phyloP scores from a whole-genome alignment of 2,329 filamentous ascomycete species.

The Neocucurbitaria cava region DNA sequence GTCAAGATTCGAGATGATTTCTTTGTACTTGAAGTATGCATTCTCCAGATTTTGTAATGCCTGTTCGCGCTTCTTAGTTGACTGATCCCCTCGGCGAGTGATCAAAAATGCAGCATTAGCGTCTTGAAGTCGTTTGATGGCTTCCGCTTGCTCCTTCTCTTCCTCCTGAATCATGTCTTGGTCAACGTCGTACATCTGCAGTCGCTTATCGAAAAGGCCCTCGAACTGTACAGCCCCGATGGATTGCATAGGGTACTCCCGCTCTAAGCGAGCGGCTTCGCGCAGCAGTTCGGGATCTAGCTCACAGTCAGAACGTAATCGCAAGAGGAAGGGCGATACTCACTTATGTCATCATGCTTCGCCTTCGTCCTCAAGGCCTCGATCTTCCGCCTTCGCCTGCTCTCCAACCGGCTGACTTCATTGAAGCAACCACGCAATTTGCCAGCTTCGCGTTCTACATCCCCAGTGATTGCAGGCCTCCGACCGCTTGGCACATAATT shows the following conservation, averaged over 20 bases:
- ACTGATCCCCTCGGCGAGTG: slow-evolving; percentile 72
- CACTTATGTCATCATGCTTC: slow-evolving; percentile 84
- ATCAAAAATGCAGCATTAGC: slow-evolving; percentile 80
- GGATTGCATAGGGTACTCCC: slow-evolving; percentile 81
- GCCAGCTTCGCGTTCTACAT: slow-evolving; percentile 79
- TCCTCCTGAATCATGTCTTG: slow-evolving; percentile 75
- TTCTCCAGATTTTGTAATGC: slow-evolving; percentile 88
- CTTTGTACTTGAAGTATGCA: slow-evolving; percentile 95
- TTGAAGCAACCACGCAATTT: slow-evolving; percentile 81
- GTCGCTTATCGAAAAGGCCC: slow-evolving; percentile 81
- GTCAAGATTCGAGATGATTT: slow-evolving; percentile 90
- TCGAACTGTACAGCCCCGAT: slow-evolving; percentile 93
- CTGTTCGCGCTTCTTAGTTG: slow-evolving; percentile 77
- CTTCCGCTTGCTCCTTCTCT: slow-evolving; percentile 74
- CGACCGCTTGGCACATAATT: slow-evolving; percentile 89
- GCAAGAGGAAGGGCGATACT: slow-evolving; percentile 28
- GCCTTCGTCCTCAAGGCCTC: slow-evolving; percentile 80
- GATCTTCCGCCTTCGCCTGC: slow-evolving; percentile 77
- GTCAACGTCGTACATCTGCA: slow-evolving; percentile 83
- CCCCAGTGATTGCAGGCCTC: slow-evolving; percentile 77
- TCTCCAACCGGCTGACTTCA: slow-evolving; percentile 84
- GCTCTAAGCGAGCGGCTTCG: slow-evolving; percentile 84
- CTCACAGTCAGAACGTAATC: slow-evolving; percentile 31
- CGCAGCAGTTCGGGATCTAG: slow-evolving; percentile 76
- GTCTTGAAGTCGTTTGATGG: slow-evolving; percentile 72